Base-by-base conservation (phyloP, 805 yeast species). In the Candida odintsovae region DNA sequence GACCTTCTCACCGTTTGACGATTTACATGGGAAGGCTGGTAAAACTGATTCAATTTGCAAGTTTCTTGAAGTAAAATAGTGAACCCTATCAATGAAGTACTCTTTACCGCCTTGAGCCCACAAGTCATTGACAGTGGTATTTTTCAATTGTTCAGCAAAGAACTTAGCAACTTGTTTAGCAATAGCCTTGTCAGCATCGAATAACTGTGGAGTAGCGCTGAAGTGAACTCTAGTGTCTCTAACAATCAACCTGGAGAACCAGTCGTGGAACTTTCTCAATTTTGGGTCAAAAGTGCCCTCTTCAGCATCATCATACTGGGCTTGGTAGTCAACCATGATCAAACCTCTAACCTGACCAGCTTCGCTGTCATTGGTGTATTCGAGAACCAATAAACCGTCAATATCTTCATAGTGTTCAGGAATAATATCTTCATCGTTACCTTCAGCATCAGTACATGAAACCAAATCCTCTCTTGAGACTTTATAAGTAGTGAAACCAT, bases 1-100 rank as follows among this genome's bases (percentile, higher is more conserved):
- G 4, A 79, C 84, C 55, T 80, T 80, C 31, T 73, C 68, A 26
- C 58, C 46, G 53, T 80, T 80, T n/a, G 83, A 77, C 0, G 83
- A 76, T 57, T 79, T 80, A 55, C 84, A 79, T 10, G 85, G 85
- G 50, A 80, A 80, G 0, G 85, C 85, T 6, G 85, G 85, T 43
- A 80, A 63, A 9, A 78, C 80, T 13, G 80, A 76, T 58, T 78
- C 80, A 50, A 80, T 69, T 36, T 69, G 70, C 26, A 70, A 45
- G 50, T 67, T 64, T 56, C 79, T 68, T 37, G 72, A 67, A 21
- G 80, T 77, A 56, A 76, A 80, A 56, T 72, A 77, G 25, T 66
- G 64, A 6, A 73, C 70, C 44, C 66, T 68, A 23, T 65, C 61
- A 10, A 68, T 57, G 51, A 79, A 80, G 38, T 65, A 63, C 0